Evolutionary conservation across 2,329 filamentous ascomycete species (phyloP).

Genomic region (Calonectria leucothoes): DNA sequence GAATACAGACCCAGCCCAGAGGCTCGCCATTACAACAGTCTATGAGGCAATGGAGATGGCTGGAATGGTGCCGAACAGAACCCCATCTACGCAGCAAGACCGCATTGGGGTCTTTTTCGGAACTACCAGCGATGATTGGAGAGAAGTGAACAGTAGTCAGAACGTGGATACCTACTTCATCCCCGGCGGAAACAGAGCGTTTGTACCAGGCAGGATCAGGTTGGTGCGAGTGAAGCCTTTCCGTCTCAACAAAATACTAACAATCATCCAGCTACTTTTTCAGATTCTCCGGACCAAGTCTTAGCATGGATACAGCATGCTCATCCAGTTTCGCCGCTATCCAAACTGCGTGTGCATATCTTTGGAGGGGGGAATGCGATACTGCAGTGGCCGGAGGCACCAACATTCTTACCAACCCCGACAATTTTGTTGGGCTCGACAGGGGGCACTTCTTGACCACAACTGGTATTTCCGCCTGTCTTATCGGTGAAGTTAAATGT

Average conservation of each 20-base stretch:
- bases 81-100: constrained; percentile 70
- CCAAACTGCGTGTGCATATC: constrained; percentile 67
- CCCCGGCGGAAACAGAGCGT: constrained; percentile 49
- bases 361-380: constrained; percentile 73
- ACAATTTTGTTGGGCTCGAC: constrained; percentile 73
- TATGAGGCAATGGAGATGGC: constrained; percentile 85
- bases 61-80: constrained; percentile 75
- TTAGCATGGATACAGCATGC: constrained; percentile 79
- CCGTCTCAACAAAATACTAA: neutral
- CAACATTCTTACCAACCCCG: constrained; percentile 74
- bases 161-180: constrained; percentile 72
- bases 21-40: constrained; percentile 77
- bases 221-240: neutral
- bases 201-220: constrained; percentile 36
- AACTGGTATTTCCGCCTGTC: constrained; percentile 20
- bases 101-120: constrained; percentile 81
- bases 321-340: constrained; percentile 79
- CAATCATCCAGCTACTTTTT: constrained; percentile 73
- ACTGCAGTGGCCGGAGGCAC: constrained; percentile 74
- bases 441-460: constrained; percentile 73
- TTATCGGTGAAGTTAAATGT: neutral
- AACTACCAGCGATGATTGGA: constrained; percentile 81
- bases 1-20: constrained; percentile 81
- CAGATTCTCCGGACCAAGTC: constrained; percentile 77
- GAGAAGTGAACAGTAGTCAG: constrained; percentile 79